Evolutionary conservation across 2,329 filamentous ascomycete species (phyloP).

Genomic region (Botrytis fragariae): DNA sequence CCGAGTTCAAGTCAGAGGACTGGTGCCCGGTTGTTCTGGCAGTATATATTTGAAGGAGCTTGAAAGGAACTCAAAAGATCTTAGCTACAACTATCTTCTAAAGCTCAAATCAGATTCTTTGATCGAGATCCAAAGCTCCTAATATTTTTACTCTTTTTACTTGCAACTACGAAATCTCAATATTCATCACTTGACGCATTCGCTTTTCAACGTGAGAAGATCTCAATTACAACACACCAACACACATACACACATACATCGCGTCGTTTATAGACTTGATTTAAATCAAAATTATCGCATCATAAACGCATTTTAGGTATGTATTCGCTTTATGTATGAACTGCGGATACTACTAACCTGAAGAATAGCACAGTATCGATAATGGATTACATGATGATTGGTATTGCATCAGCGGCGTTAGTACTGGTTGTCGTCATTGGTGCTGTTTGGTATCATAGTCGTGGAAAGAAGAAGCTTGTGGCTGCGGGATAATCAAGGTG

Average conservation of each 20-base stretch:
- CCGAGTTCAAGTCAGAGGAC: neutral
- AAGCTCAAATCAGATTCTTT: neutral
- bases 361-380: neutral
- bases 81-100: neutral
- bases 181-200: neutral
- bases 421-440: neutral
- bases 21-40: too few species aligned
- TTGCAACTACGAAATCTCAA: neutral
- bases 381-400: neutral
- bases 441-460: neutral
- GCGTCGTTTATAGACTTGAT: neutral
- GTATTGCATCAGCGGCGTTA: neutral
- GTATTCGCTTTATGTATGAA: neutral
- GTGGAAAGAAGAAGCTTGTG: neutral
- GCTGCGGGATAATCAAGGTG: neutral
- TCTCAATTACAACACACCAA: neutral
- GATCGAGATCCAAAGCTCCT: neutral
- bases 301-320: neutral
- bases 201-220: neutral
- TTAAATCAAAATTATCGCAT: neutral
- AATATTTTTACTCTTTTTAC: neutral
- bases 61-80: neutral
- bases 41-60: neutral
- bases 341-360: neutral
- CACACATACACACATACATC: neutral